Conservation (phyloP, 495 filamentous ascomycete species). For the Parachaetomium inaequale region DNA sequence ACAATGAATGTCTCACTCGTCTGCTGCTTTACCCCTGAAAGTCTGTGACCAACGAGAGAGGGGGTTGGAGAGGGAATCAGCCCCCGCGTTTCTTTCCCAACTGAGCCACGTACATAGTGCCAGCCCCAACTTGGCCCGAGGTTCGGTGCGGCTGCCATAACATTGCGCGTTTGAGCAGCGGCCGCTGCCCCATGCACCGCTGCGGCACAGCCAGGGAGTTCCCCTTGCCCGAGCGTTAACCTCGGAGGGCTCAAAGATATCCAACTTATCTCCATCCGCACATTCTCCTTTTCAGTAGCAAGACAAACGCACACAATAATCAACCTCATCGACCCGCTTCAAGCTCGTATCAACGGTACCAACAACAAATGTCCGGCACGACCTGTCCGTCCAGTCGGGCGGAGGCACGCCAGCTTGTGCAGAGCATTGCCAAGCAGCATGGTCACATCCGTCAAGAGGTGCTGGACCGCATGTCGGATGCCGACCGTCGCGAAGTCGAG, state of each 20-base stretch:
- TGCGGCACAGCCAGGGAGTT: background rate
- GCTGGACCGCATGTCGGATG: constrained; percentile 1
- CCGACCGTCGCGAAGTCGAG: background rate
- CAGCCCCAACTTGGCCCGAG: background rate
- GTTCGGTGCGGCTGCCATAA: background rate
- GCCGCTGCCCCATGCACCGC: background rate
- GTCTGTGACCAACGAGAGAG: background rate
- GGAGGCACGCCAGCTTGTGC: background rate
- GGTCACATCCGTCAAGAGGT: background rate
- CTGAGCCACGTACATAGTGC: too few species aligned
- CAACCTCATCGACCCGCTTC: background rate
- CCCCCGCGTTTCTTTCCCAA: background rate
- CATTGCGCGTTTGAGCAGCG: background rate
- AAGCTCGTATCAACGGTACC: background rate
- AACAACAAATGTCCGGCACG: background rate
- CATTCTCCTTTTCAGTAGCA: background rate
- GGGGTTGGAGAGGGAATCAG: background rate
- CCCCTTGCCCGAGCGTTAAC: background rate
- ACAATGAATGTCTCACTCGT: too few species aligned
- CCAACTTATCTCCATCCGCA: background rate
- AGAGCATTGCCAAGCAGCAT: background rate
- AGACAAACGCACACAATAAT: background rate
- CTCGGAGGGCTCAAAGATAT: background rate
- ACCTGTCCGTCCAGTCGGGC: background rate
- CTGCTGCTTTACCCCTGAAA: too few species aligned